Base-by-base conservation (phyloP, 768 basidiomycete genomes). In the Goffeauzyma gilvescens region DNA sequence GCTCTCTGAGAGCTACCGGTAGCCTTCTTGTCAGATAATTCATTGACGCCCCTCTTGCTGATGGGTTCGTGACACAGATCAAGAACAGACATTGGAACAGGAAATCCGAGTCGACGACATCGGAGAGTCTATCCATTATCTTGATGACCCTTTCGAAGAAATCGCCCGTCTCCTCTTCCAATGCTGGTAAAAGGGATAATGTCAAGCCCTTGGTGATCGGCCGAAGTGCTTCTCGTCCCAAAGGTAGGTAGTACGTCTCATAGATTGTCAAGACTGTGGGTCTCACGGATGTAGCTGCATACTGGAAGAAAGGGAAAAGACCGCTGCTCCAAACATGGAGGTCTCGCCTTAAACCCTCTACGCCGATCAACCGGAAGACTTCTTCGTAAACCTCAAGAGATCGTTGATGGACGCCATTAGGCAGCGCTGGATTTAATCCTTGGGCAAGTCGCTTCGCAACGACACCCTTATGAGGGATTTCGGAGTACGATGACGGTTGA, bases 221-320 rank as follows among this genome's bases (percentile, higher is more conserved):
- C 27, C 90, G 76, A 14, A 98, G 69, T 32, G 72, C 71, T 4
- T 65, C 66, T 12, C 21, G 10, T 67, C 86, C 78, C 23, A 98
- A 66, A 1, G 93, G 85, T 5, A 96, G 67, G 63, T 93, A 98
- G 66, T 84, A 75, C 6, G 75, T 80, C 53, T 93, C 84, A 55
- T 85, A 96, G n/a, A 96, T 72, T 52, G 78, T 81, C 34, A 98
- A 72, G 1, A 98, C 69, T 17, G 78, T 73, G 2, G 89, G 89
- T 79, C 90, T 46, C 45, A 95, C 87, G 15, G 87, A 87, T n/a
- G 89, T 96, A n/a, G 90, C 80, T 8, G 93, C 86, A 63, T 86
- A 96, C 66, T 95, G 86, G 55, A 96, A 95, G 74, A 96, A 96
- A 0, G 93, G 93, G 61, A 98, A 95, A 5, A 98, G 65, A 6